Evolutionary conservation across 345 rosid genomes (phyloP).

Genomic region (Luvunga scandens): DNA sequence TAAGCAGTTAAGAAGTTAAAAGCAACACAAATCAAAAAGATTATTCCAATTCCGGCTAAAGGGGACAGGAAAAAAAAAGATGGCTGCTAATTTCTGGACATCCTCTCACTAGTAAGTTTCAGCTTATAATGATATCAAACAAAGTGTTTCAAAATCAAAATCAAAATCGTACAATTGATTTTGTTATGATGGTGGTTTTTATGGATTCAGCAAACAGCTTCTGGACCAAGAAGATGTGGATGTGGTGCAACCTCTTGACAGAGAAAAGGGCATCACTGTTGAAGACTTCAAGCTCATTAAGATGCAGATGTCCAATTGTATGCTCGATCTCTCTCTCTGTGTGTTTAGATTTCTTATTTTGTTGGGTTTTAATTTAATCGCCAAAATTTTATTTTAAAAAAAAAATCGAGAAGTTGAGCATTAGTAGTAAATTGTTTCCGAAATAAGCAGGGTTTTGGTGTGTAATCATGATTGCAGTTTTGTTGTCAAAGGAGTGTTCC

Average conservation of each 20-base stretch:
- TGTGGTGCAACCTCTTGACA: constrained; percentile 68
- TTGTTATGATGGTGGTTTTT: constrained; percentile 2
- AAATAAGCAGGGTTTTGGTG: neutral
- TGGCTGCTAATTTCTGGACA: constrained; percentile 98
- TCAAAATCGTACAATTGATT: neutral
- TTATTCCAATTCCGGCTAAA: neutral
- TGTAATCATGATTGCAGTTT: neutral
- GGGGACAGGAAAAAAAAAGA: neutral
- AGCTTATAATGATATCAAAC: neutral
- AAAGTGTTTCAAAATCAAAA: too few species aligned
- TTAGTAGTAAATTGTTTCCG: neutral
- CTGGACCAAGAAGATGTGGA: constrained; percentile 81
- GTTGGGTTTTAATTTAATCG: too few species aligned
- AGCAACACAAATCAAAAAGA: neutral
- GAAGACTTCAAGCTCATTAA: constrained; percentile 91
- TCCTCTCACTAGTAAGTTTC: constrained; percentile 68
- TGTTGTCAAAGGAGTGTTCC: neutral
- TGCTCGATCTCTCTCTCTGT: neutral
- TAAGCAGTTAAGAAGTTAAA: neutral
- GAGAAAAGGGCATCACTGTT: constrained; percentile 72
- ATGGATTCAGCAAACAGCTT: constrained; percentile 66
- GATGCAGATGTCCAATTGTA: constrained; percentile 83
- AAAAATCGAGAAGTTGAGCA: neutral
- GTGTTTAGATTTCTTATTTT: constrained; percentile 3
- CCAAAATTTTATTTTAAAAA: too few species aligned